A percentile compares a stretch with the other conserved stretches of the same genome.
phyloP scores from a whole-genome alignment of 805 yeast species.

The Candida corydali region DNA sequence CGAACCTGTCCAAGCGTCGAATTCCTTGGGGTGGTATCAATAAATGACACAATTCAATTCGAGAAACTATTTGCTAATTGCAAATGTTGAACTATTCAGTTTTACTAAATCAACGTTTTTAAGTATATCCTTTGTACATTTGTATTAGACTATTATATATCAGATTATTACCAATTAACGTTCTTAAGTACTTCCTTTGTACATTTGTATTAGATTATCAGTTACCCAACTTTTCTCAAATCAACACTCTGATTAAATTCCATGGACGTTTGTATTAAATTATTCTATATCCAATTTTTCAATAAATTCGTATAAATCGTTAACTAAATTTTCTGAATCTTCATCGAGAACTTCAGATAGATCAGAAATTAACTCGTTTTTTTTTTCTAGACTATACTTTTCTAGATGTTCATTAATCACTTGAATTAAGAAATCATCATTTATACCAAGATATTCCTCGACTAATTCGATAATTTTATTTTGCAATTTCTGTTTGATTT shows the following conservation, averaged over 20 bases:
- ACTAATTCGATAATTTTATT: slow-evolving; percentile 39
- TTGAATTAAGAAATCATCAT: slow-evolving; percentile 47
- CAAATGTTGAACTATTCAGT: not conserved
- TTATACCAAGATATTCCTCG: slow-evolving; percentile 50
- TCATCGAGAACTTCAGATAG: slow-evolving; percentile 49
- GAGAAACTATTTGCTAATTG: not conserved
- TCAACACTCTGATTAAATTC: not conserved
- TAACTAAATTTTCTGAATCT: slow-evolving; percentile 39
- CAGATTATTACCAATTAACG: not conserved
- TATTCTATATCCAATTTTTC: not conserved
- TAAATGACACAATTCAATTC: no score
- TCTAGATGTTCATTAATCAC: slow-evolving; percentile 39
- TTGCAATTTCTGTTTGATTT: slow-evolving; percentile 19
- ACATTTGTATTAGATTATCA: not conserved
- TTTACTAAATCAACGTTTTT: not conserved
- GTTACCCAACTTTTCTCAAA: not conserved
- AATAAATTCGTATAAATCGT: slow-evolving; percentile 33
- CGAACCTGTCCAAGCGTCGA: slow-evolving; percentile 65
- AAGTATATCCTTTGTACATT: not conserved
- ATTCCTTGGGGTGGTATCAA: slow-evolving; percentile 64
- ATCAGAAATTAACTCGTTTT: slow-evolving; percentile 38
- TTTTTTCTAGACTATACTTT: slow-evolving; percentile 24
- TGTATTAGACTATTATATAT: not conserved
- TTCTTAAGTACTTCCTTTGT: not conserved
- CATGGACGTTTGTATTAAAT: not conserved